These are phyloP conservation scores for Pyrenophora tritici-repentis DNA, from an alignment of 2,329 filamentous ascomycete genomes.

Conservation along the genomic window DNA sequence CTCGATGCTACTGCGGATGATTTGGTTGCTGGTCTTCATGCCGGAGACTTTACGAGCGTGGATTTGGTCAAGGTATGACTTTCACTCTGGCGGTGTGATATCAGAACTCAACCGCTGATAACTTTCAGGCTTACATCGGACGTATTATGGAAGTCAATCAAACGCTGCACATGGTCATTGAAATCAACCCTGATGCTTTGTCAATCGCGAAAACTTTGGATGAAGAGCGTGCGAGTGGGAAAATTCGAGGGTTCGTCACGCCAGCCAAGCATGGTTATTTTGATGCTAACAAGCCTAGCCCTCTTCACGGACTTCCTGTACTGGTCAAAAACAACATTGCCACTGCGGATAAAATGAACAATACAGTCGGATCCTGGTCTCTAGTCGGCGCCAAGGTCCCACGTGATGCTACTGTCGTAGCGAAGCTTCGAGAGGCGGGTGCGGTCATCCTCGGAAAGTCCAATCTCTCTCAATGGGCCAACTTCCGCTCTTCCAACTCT, in stretches of 20 bases:
- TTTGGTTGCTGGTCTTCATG: constrained; percentile 55
- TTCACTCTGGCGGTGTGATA: background rate
- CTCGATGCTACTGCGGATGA: constrained; percentile 60
- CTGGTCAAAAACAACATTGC: constrained; percentile 71
- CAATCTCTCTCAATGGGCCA: constrained; percentile 68
- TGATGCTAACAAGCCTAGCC: constrained; percentile 40
- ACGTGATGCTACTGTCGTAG: constrained; percentile 62
- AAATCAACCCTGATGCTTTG: constrained; percentile 61
- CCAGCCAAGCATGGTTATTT: background rate
- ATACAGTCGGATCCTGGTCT: constrained; percentile 67
- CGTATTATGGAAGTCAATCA: constrained; percentile 60
- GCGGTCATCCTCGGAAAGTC: constrained; percentile 70
- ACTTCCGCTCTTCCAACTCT: constrained; percentile 62
- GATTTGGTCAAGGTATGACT: constrained; percentile 54
- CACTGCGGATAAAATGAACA: constrained; percentile 66
- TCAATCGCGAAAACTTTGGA: constrained; percentile 57
- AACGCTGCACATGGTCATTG: constrained; percentile 58
- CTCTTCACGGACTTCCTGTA: constrained; percentile 68
- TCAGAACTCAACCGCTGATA: constrained; percentile 5
- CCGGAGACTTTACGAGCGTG: constrained; percentile 60
- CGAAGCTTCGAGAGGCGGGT: constrained; percentile 65
- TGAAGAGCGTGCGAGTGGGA: constrained; percentile 54
- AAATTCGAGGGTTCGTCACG: constrained; percentile 49
- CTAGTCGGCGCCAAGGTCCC: constrained; percentile 63
- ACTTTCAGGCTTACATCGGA: constrained; percentile 53